Evolutionary conservation across 352 stramenopile species (phyloP), one percentile per base, ranked within the genome.

Genomic region (Aphanomyces cochlioides): DNA sequence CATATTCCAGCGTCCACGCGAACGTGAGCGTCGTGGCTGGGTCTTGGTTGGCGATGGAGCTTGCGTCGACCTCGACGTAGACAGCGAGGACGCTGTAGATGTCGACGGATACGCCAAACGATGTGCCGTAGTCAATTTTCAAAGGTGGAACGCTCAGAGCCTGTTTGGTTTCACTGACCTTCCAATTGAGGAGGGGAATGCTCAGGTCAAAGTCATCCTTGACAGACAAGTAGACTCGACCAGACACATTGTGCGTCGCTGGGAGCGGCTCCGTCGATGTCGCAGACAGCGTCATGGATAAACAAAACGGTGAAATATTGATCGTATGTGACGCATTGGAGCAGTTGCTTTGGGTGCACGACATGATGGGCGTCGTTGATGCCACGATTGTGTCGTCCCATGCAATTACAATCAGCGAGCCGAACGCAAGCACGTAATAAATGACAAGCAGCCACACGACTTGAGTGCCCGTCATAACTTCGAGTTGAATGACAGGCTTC

Each of bases 361-460:
- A 43, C 12, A 61, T 13, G 7, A 45, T n/a, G 10, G 59, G 4
- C 19, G 64, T 54, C n/a, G 1, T 21, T 8, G 34, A 59, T 45
- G 36, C 10, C 6, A 10, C 34, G 3, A 34, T 5, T 1, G 64
- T 48, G 15, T 15, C n/a, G 54, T 70, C 64, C 2, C 43, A 34
- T 17, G 47, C 64, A 37, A 70, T 53, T 15, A 61, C 41, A 12
- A 37, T 43, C 13, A 70, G n/a, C 6, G 61, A 56, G 6, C 10
- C 38, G 21, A 70, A 45, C n/a, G 64, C 34, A 15, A 70, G 21
- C 17, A 61, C 3, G 54, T 70, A 70, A 43, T 70, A 70, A 17
- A 70, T 12, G 3, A 56, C 54, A 3, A 70, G 40, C 34, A 70
- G 21, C 13, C 47, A 21, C 4, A 70, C 1, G n/a, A 70, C 19